Conservation (phyloP, 768 basidiomycete genomes). For the Pleurotus tuoliensis region DNA sequence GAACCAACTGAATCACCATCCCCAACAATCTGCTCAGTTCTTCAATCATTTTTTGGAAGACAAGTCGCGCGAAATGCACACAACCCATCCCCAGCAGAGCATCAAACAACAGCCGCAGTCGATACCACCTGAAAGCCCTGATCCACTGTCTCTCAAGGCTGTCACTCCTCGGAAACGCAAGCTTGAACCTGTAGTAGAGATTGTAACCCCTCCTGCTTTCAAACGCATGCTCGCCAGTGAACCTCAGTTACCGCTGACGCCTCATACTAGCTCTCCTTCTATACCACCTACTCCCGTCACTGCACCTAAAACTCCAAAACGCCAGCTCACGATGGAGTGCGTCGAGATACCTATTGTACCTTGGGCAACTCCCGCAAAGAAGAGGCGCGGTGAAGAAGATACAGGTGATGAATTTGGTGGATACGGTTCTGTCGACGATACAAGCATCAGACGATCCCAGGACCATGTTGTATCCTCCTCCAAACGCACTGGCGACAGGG, state of each 20-base stretch:
- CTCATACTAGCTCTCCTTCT: slow-evolving; percentile 15
- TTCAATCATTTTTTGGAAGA: slow-evolving; percentile 65
- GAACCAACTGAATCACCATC: slow-evolving; percentile 30
- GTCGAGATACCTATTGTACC: slow-evolving; percentile 43
- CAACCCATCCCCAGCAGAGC: slow-evolving; percentile 19
- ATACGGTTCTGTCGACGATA: slow-evolving; percentile 49
- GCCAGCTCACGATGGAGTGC: slow-evolving; percentile 37
- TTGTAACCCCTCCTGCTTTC: slow-evolving; percentile 56
- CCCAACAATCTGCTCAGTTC: slow-evolving; percentile 59
- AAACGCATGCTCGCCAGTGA: slow-evolving; percentile 43
- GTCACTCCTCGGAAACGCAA: slow-evolving; percentile 74
- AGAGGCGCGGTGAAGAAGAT: slow-evolving; percentile 20
- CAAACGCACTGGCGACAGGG: slow-evolving; percentile 67
- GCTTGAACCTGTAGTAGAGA: slow-evolving; percentile 32
- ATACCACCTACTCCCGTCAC: slow-evolving; percentile 15
- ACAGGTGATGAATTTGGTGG: slow-evolving; percentile 47
- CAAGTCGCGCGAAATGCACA: slow-evolving; percentile 42
- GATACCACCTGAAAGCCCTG: slow-evolving; percentile 43
- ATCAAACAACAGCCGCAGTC: slow-evolving; percentile 15
- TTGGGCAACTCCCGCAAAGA: slow-evolving; percentile 36
- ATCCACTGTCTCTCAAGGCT: slow-evolving; percentile 44
- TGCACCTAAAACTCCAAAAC: slow-evolving; percentile 28
- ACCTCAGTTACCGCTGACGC: slow-evolving; percentile 24
- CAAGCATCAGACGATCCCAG: slow-evolving; percentile 25
- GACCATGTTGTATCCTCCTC: slow-evolving; percentile 46